Base-by-base conservation (phyloP, 1,139 yeast species). In the Diutina rugosa region DNA sequence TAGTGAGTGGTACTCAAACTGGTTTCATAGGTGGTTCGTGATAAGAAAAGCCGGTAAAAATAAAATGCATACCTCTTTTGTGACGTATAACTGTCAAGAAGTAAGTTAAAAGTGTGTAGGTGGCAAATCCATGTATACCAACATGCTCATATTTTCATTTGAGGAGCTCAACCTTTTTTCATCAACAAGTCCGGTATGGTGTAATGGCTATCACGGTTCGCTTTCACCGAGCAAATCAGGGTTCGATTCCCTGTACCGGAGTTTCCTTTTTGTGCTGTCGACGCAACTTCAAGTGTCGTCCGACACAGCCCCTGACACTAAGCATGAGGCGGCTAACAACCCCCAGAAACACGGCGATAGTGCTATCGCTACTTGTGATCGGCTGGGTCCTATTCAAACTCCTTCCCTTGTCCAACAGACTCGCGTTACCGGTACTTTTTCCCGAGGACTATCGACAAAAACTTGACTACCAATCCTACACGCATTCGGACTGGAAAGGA, bases 171-270 rank as follows among this genome's bases (percentile, higher is more conserved):
- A 1, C 9, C 2, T 32, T 32, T 35, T 35, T 35, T 35, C n/a
- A 4, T 4, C 26, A 35, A 9, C 41, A 47, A 47, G 21, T 81
- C 85, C 86, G 86, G 81, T 82, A 77, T 82, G 79, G 87, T 82
- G 86, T 82, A 82, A 81, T 84, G 87, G 87, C 82, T 82, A 82
- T 83, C 87, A 82, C 86, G 84, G 85, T 81, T 78, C 85, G 84
- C 85, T 82, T 80, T 82, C 86, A 81, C 87, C 84, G 86, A 79
- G 85, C 85, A 81, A 77, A 79, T 84, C 87, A 82, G 86, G 86
- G 87, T 82, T 82, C 87, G 84, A 82, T 83, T 81, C 87, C 87
- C 86, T 82, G 86, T 77, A 81, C 80, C 85, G 87, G 86, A 82
- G 79, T 57, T 58, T 60, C 56, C 62, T 69, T 72, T 71, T 69